phyloP scores from a whole-genome alignment of 345 rosid genomes.

The Acer campestre region DNA sequence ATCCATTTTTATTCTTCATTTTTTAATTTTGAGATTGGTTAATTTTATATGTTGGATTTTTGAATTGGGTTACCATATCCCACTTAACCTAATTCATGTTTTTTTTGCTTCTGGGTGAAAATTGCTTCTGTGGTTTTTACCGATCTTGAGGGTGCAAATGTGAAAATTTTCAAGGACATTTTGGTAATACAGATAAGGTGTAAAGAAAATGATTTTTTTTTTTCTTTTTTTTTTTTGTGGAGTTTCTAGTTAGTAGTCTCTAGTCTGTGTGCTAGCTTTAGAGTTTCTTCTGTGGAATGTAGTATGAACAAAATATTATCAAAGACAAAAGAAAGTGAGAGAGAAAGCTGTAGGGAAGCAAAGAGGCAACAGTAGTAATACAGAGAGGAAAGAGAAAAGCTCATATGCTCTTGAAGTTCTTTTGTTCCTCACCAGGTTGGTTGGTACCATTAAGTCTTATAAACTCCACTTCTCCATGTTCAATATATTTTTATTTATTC shows the following conservation, averaged over 20 bases:
- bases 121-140: neutral
- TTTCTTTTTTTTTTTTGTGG: neutral
- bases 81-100: neutral
- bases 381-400: constrained; percentile 12
- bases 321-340: neutral
- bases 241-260: neutral
- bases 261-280: neutral
- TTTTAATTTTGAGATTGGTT: neutral
- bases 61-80: too few relatives aligned
- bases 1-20: neutral
- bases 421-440: constrained; percentile 26
- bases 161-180: constrained; percentile 20
- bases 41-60: neutral
- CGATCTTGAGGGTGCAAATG: neutral
- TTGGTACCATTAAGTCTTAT: constrained; percentile 9
- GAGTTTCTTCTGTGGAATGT: constrained; percentile 11
- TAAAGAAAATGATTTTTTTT: neutral
- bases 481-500: neutral
- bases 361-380: neutral
- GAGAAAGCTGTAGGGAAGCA: constrained; percentile 21
- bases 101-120: neutral
- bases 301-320: constrained; percentile 26
- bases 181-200: constrained; percentile 11
- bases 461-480: constrained; percentile 21
- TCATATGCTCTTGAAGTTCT: constrained; percentile 24